Evolutionary conservation across 768 basidiomycete genomes (phyloP).

Genomic region (Pulveroboletus sp.): DNA sequence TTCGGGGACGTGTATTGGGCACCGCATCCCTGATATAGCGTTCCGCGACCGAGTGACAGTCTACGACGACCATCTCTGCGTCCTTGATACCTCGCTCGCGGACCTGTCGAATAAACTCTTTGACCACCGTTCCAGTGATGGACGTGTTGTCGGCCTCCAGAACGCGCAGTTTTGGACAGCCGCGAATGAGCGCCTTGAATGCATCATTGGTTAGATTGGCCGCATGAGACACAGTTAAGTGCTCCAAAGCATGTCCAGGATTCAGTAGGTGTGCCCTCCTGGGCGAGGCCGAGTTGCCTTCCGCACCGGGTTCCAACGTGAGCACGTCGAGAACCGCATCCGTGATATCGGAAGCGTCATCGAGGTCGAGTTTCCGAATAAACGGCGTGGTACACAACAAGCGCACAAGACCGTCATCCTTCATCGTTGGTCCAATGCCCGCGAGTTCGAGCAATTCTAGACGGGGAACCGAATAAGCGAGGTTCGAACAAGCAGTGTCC

Average conservation of each 20-base stretch:
- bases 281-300: slow-evolving; percentile 9
- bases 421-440: slow-evolving; percentile 65
- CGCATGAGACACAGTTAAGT: slow-evolving; percentile 69
- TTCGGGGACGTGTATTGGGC: slow-evolving; percentile 57
- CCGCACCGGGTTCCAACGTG: slow-evolving; percentile 40
- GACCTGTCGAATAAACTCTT: slow-evolving; percentile 61
- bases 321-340: slow-evolving; percentile 68
- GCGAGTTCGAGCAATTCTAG: slow-evolving; percentile 81
- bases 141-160: slow-evolving; percentile 82
- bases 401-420: slow-evolving; percentile 69
- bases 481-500: slow-evolving; percentile 68
- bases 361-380: slow-evolving; percentile 80
- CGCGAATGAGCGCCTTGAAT: slow-evolving; percentile 58
- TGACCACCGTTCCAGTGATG: slow-evolving; percentile 58
- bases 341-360: slow-evolving; percentile 72
- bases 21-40: slow-evolving; percentile 59
- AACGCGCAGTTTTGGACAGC: slow-evolving; percentile 57
- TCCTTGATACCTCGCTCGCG: slow-evolving; percentile 46
- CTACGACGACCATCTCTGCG: slow-evolving; percentile 65
- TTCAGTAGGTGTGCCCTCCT: slow-evolving; percentile 29
- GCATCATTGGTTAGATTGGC: slow-evolving; percentile 61
- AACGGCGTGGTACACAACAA: slow-evolving; percentile 67
- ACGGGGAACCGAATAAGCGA: slow-evolving; percentile 66
- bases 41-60: slow-evolving; percentile 73
- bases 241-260: slow-evolving; percentile 69